Base-by-base conservation (phyloP, 2,329 filamentous ascomycete genomes). In the Talaromyces piceae region DNA sequence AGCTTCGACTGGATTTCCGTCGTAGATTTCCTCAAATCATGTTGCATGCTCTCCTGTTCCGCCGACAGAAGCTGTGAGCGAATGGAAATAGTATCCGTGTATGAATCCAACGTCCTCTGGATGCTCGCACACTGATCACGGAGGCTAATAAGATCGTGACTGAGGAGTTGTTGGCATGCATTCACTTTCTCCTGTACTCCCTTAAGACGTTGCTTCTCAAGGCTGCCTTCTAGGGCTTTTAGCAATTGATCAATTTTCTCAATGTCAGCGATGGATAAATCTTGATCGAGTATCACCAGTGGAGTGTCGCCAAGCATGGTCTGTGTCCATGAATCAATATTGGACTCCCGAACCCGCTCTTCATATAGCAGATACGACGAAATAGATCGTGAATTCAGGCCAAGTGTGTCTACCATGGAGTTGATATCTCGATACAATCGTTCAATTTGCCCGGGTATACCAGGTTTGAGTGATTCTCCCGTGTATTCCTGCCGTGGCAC, bases 331-430 rank as follows among this genome's bases (percentile, higher is more conserved):
- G 58, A 57, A 52, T 69, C 59, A 37, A 48, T 12, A 30, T 47
- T 20, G 9, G 22, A 23, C 9, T 12, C 13, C 13, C 48, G 52
- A 23, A 37, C 46, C 6, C 46, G 31, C 22, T 54, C 52, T 54
- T 75, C 70, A 51, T 72, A 70, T 28, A 72, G 55, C 52, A 91
- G 68, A 60, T 79, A 84, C 0, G 76, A 73, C 18, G 75, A 68
- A 39, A 85, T 61, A 6, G 77, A 82, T 13, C 91, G 80, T 5
- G 87, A 82, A 64, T 97, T 97, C 46, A 96, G 78, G 8, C 91
- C 91, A 37, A 97, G 73, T 0, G 88, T 91, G 61, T 96, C 89
- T 41, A 98, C 84, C 93, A 97, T 98, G 11, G 87, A 87, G 67
- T 76, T 77, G 56, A 76, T 74, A 53, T 77, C 74, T 11, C 73